Evolutionary conservation across 2,329 filamentous ascomycete species (phyloP).

Genomic region (Celoporthe dispersa): DNA sequence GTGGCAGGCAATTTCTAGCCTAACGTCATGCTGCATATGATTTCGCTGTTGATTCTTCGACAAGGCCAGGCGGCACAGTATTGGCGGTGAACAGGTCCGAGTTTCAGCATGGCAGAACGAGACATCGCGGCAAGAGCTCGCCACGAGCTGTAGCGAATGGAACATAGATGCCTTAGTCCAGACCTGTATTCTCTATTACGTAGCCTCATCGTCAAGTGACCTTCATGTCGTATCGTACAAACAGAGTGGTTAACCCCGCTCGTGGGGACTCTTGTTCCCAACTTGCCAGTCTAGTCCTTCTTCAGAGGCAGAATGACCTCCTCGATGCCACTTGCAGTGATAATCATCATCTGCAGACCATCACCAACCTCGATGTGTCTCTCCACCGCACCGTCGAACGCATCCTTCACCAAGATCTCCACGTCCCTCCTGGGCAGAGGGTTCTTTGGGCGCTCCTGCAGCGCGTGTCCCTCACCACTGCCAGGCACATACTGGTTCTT

Average conservation of each 20-base stretch:
- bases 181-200: conserved; percentile 17
- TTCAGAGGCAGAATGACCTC: conserved; percentile 86
- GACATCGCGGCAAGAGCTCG: background rate
- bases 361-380: conserved; percentile 99
- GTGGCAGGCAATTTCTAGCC: background rate
- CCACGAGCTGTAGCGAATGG: background rate
- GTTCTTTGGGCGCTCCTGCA: conserved; percentile 71
- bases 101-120: background rate
- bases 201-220: conserved; percentile 22
- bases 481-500: conserved; percentile 97
- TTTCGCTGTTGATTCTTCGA: background rate
- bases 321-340: conserved; percentile 85
- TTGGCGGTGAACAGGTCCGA: background rate
- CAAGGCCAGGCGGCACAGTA: background rate
- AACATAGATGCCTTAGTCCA: conserved; percentile 1
- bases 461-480: conserved; percentile 79
- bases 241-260: conserved; percentile 18
- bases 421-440: conserved; percentile 76
- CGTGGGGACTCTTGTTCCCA: background rate
- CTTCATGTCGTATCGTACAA: conserved; percentile 39
- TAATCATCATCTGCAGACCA: conserved; percentile 91
- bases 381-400: conserved; percentile 97
- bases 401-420: conserved; percentile 90
- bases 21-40: background rate
- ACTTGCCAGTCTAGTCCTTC: conserved; percentile 70